Base-by-base conservation (phyloP, 371 early-diverging fungal genomes). In the Rhizopus stolonifer region DNA sequence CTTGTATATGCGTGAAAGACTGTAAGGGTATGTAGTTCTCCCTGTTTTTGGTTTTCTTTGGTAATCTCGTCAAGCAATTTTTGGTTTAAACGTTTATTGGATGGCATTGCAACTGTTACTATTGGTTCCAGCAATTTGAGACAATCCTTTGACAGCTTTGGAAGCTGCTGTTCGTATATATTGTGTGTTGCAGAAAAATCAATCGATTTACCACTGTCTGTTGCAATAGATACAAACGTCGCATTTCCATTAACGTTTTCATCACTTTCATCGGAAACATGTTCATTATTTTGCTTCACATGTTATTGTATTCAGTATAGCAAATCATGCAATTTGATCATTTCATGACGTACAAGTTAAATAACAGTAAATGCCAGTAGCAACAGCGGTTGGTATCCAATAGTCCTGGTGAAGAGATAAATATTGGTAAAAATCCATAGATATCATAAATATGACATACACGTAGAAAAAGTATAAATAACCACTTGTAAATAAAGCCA, bases 31-130 rank as follows among this genome's bases (percentile, higher is more conserved):
- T 46, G 46, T 46, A 29, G 23, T 29, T 46, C 46, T 46, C 43
- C 23, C 46, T 46, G 29, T 46, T 46, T 46, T 29, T 8, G 29
- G 26, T 29, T 46, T 46, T 29, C 46, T 29, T 46, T 24, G 46
- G 17, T 46, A 46, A 46, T 46, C 46, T 46, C 17, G 29, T 46
- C 46, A 46, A n/a, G 15, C 46, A 26, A 7, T 46, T 29, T 29
- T 46, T 46, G 24, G 18, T 29, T 46, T 46, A 29, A 46, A 46
- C 46, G 17, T 29, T 46, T 46, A 6, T 46, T 46, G 13, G 46
- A 46, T 46, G 31, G 46, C 5, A 46, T 26, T 24, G 46, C 46
- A 46, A 46, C 46, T 46, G 46, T 29, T 46, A 46, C 46, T 46
- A 46, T 46, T 46, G 46, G 25, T 46, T 46, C 25, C 46, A 46